Evolutionary conservation across 257 asterid species (phyloP).

Genomic region (Lithospermum erythrorhizon): DNA sequence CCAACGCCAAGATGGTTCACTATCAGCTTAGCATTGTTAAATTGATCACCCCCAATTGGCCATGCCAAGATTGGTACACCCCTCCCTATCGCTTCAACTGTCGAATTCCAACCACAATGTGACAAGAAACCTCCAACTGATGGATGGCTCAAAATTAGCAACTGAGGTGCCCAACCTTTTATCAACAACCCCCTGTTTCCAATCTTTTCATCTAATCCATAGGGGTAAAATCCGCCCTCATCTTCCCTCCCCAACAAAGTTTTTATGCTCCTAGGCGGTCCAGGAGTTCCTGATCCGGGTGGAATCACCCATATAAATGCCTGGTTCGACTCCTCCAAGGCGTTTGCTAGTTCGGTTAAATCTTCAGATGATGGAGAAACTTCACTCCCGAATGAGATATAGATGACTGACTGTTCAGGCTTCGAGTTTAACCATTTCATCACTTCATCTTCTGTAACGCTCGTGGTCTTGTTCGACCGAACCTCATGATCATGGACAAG

Average conservation of each 20-base stretch:
- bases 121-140: conserved; percentile 54
- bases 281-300: conserved; percentile 37
- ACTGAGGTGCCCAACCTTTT: conserved; percentile 78
- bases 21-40: conserved; percentile 37
- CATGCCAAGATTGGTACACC: conserved; percentile 61
- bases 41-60: conserved; percentile 84
- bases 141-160: conserved; percentile 46
- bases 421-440: conserved; percentile 53
- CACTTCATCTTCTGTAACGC: conserved; percentile 50
- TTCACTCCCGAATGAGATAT: conserved; percentile 68
- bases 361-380: conserved; percentile 56
- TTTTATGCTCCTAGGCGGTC: conserved; percentile 23
- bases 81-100: conserved; percentile 45
- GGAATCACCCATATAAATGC: conserved; percentile 70
- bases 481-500: conserved; percentile 30
- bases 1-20: conserved; percentile 39
- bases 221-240: conserved; percentile 43
- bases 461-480: conserved; percentile 36
- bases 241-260: neutral
- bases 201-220: conserved; percentile 28
- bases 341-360: conserved; percentile 34
- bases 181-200: conserved; percentile 47
- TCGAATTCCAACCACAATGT: conserved; percentile 80
- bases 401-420: conserved; percentile 39
- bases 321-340: conserved; percentile 31